These are phyloP conservation scores for Thyridium curvatum DNA, from an alignment of 2,329 filamentous ascomycete genomes.

Conservation along the genomic window DNA sequence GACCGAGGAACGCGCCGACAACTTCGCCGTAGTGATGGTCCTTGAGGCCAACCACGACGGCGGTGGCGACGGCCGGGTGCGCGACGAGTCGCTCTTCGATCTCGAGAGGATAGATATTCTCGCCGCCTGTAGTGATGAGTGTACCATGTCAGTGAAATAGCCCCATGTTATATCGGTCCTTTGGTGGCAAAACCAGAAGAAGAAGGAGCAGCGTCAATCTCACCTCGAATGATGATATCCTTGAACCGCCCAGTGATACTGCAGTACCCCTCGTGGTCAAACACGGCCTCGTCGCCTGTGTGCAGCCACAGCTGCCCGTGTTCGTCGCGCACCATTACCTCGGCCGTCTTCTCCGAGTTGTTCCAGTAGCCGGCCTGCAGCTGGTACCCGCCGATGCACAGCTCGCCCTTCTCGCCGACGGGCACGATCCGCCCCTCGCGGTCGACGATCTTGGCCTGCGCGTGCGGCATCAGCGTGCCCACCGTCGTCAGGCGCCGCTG, in stretches of 20 bases:
- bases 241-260: constrained; percentile 71
- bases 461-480: constrained; percentile 70
- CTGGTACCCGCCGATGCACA: constrained; percentile 75
- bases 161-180: background rate
- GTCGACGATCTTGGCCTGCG: constrained; percentile 71
- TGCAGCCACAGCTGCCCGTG: constrained; percentile 54
- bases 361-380: constrained; percentile 63
- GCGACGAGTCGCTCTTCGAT: constrained; percentile 67
- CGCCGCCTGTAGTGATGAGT: constrained; percentile 49
- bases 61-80: constrained; percentile 56
- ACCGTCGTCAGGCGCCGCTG: constrained; percentile 64
- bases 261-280: constrained; percentile 64
- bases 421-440: constrained; percentile 59
- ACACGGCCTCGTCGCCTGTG: constrained; percentile 64
- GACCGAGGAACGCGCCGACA: constrained; percentile 57
- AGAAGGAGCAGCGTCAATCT: constrained; percentile 5
- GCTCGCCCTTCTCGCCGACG: constrained; percentile 62
- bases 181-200: too few species aligned
- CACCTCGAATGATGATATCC: constrained; percentile 71
- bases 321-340: constrained; percentile 47
- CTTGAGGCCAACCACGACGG: constrained; percentile 64
- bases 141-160: too few species aligned
- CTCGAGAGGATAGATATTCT: constrained; percentile 69
- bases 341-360: constrained; percentile 67
- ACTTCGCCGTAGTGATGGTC: constrained; percentile 69